These are phyloP conservation scores for Fusarium sp. DNA, from an alignment of 2,329 filamentous ascomycete genomes.

Conservation along the genomic window DNA sequence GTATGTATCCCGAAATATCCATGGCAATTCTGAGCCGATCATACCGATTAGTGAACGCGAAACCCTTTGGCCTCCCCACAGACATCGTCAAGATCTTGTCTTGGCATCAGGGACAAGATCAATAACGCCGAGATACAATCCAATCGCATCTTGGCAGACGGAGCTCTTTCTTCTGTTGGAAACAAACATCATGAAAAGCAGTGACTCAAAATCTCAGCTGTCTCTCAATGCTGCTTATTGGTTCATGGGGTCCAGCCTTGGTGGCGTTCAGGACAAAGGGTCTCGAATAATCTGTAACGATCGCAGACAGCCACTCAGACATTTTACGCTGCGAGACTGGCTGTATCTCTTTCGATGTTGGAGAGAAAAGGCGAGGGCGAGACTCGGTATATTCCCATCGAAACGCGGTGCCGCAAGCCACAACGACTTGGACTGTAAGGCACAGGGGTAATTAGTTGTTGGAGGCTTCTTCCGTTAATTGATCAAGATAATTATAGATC, in stretches of 20 bases:
- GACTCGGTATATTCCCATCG: neutral
- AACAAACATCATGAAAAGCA: neutral
- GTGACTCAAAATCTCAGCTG: neutral
- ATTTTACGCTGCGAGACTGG: neutral
- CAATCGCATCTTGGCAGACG: neutral
- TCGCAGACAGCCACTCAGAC: neutral
- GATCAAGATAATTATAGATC: neutral
- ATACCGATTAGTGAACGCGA: neutral
- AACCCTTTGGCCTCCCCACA: neutral
- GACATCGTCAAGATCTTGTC: neutral
- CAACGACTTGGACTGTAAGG: neutral
- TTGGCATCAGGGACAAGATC: neutral
- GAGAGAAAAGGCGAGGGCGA: neutral
- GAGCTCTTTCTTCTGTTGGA: neutral
- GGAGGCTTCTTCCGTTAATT: neutral
- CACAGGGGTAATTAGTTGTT: neutral
- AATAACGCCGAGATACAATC: neutral
- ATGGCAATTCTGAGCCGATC: neutral
- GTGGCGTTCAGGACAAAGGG: neutral
- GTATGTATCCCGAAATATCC: neutral
- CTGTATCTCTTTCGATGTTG: neutral
- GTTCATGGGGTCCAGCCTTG: neutral
- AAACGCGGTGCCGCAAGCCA: conserved; percentile 5
- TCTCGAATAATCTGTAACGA: conserved; percentile 6
- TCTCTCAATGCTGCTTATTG: neutral